Conservation (phyloP, 2,329 filamentous ascomycete genomes). For the Claviceps spartinae region DNA sequence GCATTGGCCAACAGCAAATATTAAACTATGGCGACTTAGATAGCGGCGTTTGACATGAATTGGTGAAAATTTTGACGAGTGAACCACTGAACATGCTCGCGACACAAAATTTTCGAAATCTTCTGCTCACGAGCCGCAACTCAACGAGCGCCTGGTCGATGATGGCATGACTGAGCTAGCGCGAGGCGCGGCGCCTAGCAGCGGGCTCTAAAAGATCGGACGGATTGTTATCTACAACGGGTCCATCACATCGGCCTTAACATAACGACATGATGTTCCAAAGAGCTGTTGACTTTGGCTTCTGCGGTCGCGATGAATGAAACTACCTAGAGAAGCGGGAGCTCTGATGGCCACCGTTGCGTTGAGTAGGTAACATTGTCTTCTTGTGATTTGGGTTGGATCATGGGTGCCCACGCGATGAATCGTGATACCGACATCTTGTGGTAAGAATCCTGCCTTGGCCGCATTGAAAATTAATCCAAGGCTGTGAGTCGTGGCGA, state of each 20-base stretch:
- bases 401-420: too few species aligned
- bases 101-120: background rate
- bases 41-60: background rate
- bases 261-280: background rate
- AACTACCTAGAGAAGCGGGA: background rate
- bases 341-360: background rate
- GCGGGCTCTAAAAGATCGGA: slow-evolving; percentile 14
- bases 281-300: background rate
- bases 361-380: too few species aligned
- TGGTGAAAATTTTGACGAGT: background rate
- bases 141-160: slow-evolving; percentile 5
- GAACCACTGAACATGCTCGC: background rate
- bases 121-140: background rate
- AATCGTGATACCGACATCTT: background rate
- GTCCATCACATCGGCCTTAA: background rate
- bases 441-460: background rate
- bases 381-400: too few species aligned
- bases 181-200: slow-evolving; percentile 21
- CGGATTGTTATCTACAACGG: slow-evolving; percentile 6
- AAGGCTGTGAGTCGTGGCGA: background rate
- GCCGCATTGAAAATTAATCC: background rate
- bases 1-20: background rate
- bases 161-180: slow-evolving; percentile 13
- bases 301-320: background rate
- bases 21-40: background rate